phyloP scores from a whole-genome alignment of 139 green algal species.

The Coelastrella sp. region DNA sequence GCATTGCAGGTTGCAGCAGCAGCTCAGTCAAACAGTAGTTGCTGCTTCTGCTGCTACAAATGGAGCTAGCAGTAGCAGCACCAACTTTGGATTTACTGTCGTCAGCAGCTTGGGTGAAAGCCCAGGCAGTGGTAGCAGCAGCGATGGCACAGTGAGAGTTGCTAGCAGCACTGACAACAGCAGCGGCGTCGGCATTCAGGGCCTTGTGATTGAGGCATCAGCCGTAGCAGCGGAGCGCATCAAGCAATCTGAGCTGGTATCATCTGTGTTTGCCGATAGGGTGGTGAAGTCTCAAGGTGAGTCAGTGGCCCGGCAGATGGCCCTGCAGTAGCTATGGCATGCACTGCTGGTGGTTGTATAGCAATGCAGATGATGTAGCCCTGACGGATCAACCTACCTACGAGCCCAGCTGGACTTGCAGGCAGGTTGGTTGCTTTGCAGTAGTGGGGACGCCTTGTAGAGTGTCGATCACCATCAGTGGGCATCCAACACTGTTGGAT shows the following conservation, averaged over 20 bases:
- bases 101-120: neutral
- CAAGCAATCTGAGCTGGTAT: neutral
- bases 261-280: neutral
- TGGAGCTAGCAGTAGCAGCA: neutral
- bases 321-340: neutral
- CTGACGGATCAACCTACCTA: too few species aligned
- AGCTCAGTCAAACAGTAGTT: neutral
- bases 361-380: too few species aligned
- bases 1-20: neutral
- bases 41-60: neutral
- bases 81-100: neutral
- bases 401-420: too few species aligned
- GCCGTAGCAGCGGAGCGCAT: neutral
- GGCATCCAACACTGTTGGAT: too few species aligned
- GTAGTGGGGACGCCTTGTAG: too few species aligned
- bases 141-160: neutral
- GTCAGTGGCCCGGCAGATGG: neutral
- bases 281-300: neutral
- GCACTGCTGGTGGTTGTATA: neutral
- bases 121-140: neutral
- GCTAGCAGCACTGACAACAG: neutral
- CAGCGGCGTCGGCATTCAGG: neutral
- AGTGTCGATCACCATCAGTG: too few species aligned
- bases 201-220: neutral
- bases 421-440: too few species aligned